Evolutionary conservation across 1,284 basidiomycete species (phyloP).

Genomic region (Ustanciosporium gigantosporum): DNA sequence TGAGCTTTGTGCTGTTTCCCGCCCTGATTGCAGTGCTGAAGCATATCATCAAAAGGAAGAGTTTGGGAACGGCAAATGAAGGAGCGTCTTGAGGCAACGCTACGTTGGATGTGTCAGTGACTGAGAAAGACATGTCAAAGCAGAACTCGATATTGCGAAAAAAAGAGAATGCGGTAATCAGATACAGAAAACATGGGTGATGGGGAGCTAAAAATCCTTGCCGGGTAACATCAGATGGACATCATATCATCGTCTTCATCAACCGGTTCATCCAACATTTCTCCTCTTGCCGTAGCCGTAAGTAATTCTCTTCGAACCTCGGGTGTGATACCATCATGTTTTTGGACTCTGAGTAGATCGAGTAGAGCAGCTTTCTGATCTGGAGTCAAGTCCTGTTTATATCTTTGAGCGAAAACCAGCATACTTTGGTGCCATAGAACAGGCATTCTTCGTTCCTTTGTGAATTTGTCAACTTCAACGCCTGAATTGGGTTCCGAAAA

Average conservation of each 20-base stretch:
- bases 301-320: slow-evolving; percentile 84
- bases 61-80: no score
- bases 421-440: slow-evolving; percentile 98
- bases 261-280: slow-evolving; percentile 59
- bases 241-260: slow-evolving; percentile 41
- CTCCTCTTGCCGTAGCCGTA: slow-evolving; percentile 65
- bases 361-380: slow-evolving; percentile 98
- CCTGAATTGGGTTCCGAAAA: slow-evolving; percentile 67
- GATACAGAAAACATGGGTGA: no score
- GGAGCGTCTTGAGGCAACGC: no score
- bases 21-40: no score
- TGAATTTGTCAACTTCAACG: slow-evolving; percentile 50
- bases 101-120: no score
- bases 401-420: slow-evolving; percentile 93
- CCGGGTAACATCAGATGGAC: no score
- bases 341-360: slow-evolving; percentile 83
- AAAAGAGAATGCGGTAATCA: no score
- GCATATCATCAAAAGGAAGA: no score
- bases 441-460: slow-evolving; percentile 65
- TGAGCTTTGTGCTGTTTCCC: no score
- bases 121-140: no score
- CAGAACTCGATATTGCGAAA: no score
- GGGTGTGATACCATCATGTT: slow-evolving; percentile 83
- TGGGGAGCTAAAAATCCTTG: no score
- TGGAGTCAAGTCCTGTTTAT: slow-evolving; percentile 91